Base-by-base conservation (phyloP, 2,329 filamentous ascomycete genomes). In the Bipolaris gigantea region DNA sequence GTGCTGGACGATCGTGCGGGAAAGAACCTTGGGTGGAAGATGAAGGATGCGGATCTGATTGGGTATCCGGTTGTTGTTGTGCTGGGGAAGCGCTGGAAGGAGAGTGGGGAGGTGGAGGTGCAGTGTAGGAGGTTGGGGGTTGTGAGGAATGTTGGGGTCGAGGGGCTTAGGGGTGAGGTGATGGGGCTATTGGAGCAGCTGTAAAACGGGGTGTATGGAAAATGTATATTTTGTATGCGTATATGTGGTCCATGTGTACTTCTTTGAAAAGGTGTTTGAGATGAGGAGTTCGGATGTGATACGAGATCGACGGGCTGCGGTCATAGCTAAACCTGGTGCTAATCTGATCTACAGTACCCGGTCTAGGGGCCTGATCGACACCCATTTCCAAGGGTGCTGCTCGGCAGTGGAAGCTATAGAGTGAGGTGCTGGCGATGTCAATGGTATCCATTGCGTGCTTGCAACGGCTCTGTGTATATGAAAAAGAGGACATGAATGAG, bases 51-150 rank as follows among this genome's bases (percentile, higher is more conserved):
- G 1, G 92, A 97, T 73, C 72, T 94, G 53, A 85, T 93, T 50
- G 94, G 94, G 3, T 96, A 95, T 71, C 93, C 93, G 0, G 80
- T 97, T 11, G 80, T 93, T 8, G 80, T 97, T 11, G 81, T 97
- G 2, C 73, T 97, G 30, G 93, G 93, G 6, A 58, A 61, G 16
- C 56, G 55, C 7, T 75, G 73, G 73, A 67, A 63, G 57, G 63
- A 70, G 34, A 64, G 38, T 43, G 54, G 56, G 52, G 74, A 80
- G 15, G 83, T 89, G 34, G 92, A 96, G 72, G 83, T 96, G 27
- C 90, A 96, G 69, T 93, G 90, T 74, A 82, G 90, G 55, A 81
- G 83, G 51, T 76, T 93, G 23, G 81, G 79, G 6, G 65, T 89
- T 15, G 87, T 83, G 61, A 80, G 87, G 59, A 77, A 84, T 13